These are phyloP conservation scores for Allium cepa DNA, from an alignment of 106 monocot genomes.

Conservation along the genomic window DNA sequence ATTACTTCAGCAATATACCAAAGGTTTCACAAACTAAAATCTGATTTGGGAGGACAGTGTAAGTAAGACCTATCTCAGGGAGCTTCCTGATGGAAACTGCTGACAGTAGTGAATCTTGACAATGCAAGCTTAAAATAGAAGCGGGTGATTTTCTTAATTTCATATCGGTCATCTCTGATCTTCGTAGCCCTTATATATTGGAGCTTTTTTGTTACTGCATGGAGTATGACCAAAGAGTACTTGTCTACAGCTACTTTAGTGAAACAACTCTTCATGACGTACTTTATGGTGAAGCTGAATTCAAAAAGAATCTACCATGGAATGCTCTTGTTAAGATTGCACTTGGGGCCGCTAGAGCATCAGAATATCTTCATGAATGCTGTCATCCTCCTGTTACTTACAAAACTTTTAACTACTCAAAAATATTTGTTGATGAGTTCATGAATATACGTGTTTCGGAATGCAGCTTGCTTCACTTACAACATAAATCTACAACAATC, in stretches of 20 bases:
- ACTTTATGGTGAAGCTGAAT: conserved; percentile 54
- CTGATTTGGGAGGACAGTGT: conserved; percentile 59
- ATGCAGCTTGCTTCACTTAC: conserved; percentile 56
- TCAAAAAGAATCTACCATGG: conserved; percentile 55
- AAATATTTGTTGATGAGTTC: conserved; percentile 58
- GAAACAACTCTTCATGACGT: conserved; percentile 51
- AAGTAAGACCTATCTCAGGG: conserved; percentile 63
- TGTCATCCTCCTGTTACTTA: conserved; percentile 57
- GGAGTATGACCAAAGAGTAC: conserved; percentile 67
- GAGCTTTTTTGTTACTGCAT: conserved; percentile 86
- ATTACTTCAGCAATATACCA: conserved; percentile 87
- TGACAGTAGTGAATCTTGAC: conserved; percentile 66
- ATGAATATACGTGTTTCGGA: conserved; percentile 53
- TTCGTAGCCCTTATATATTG: conserved; percentile 67
- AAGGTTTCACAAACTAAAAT: conserved; percentile 82
- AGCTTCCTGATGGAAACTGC: conserved; percentile 64
- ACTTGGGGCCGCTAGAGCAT: conserved; percentile 68
- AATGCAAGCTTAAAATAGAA: conserved; percentile 24
- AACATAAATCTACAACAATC: conserved; percentile 28
- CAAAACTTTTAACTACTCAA: conserved; percentile 56
- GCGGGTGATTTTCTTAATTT: conserved; percentile 49
- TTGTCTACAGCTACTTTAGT: conserved; percentile 75
- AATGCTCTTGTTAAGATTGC: conserved; percentile 60
- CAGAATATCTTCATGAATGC: conserved; percentile 86
- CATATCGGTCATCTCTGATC: conserved; percentile 37